Base-by-base conservation (phyloP, 306 rosid species). In the Rosa multiflora region DNA sequence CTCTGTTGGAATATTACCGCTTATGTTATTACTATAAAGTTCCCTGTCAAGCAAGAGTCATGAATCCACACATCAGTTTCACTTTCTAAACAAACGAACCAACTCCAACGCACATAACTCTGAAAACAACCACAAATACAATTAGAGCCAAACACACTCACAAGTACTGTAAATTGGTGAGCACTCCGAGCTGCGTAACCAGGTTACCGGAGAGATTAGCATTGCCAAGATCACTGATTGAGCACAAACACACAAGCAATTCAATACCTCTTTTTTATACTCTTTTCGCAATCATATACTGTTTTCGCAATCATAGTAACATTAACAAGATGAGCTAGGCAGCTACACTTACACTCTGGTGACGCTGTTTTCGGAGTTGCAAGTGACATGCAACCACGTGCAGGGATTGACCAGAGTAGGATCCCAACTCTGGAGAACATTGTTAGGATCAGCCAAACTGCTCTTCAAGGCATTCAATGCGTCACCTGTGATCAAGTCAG, bases 381-480 rank as follows among this genome's bases (percentile, higher is more conserved):
- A 95, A 21, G 97, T 89, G 70, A 95, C 97, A 61, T 95, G 97
- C 80, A 93, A 95, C 99, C 99, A 95, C 1, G 98, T 91, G 76
- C 98, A 95, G 70, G 99, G 99, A 90, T 93, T 91, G 71, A 93
- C 97, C 32, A 93, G 97, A 15, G 96, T 90, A 26, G 96, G 81
- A 88, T 93, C 96, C 99, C 99, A 95, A 82, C 96, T 95, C 80
- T 90, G 94, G 68, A 95, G 87, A 79, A 91, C 96, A 78, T 87
- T 91, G 77, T 91, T 91, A 75, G 99, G 98, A 88, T 95, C 99
- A n/a, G 8, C 76, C 83, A 95, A 73, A 83, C 62, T 85, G 78
- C 88, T 85, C 88, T 85, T 95, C 87, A 95, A 85, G 20, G 98
- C 92, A 86, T 90, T 89, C 82, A 95, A 83, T 44, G 98, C 99